phyloP scores from a whole-genome alignment of 345 rosid genomes.

The Clausena lansium region DNA sequence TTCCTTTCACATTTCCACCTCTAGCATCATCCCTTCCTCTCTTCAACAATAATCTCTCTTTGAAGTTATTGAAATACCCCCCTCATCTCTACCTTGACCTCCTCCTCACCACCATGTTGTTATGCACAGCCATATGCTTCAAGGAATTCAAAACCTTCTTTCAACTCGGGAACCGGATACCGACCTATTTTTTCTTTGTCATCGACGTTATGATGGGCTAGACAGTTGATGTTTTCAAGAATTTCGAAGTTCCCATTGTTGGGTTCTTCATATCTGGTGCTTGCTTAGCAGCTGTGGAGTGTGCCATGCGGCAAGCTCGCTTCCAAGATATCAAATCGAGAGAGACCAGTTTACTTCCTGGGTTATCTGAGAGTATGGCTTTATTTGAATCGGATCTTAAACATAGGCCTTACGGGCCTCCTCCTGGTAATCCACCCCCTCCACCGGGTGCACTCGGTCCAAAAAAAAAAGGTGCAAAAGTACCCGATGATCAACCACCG shows the following conservation, averaged over 20 bases:
- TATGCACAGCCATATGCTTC: conserved; percentile 10
- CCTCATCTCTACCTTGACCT: conserved; percentile 1
- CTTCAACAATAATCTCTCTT: conserved; percentile 27
- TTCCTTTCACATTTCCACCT: conserved; percentile 18
- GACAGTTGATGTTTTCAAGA: conserved; percentile 12
- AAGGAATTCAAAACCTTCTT: conserved; percentile 21
- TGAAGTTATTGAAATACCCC: conserved; percentile 12
- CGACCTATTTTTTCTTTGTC: conserved; percentile 24
- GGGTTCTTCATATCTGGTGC: conserved; percentile 36
- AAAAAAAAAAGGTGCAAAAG: conserved; percentile 26
- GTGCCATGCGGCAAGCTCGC: conserved; percentile 23
- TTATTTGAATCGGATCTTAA: conserved; percentile 27
- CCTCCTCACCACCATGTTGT: too few relatives aligned
- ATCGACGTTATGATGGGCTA: conserved; percentile 45
- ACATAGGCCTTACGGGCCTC: conserved; percentile 12
- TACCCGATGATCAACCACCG: conserved; percentile 33
- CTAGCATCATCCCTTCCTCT: conserved; percentile 32
- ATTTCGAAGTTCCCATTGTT: conserved; percentile 17
- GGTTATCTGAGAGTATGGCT: conserved; percentile 36
- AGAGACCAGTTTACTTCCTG: conserved; percentile 25
- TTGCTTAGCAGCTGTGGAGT: conserved; percentile 33
- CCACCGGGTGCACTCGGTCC: background rate
- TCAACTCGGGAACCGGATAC: conserved; percentile 6
- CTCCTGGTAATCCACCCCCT: background rate
- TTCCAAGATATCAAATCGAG: conserved; percentile 25